These are phyloP conservation scores for Solanum infundibuliforme DNA, from an alignment of 257 asterid species.

Conservation along the genomic window DNA sequence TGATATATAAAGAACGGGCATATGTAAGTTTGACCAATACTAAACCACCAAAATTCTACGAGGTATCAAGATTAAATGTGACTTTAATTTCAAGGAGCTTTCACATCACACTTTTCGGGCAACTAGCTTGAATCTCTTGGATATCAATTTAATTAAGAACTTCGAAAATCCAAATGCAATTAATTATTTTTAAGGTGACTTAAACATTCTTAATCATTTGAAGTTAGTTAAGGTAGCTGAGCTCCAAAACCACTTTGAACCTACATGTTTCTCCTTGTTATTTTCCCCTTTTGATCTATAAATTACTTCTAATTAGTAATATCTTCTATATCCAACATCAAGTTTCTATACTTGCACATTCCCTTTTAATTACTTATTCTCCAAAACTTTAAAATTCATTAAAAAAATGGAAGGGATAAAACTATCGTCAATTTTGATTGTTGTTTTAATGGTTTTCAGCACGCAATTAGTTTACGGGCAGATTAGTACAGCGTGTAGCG, in stretches of 20 bases:
- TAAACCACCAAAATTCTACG: background rate
- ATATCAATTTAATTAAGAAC: background rate
- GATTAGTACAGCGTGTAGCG: conserved; percentile 37
- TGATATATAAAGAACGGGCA: background rate
- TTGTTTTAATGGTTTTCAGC: conserved; percentile 8
- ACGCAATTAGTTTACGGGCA: conserved; percentile 26
- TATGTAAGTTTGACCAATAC: background rate
- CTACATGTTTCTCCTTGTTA: background rate
- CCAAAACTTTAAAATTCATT: background rate
- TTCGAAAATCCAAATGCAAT: background rate
- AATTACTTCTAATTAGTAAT: background rate
- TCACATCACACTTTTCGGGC: background rate
- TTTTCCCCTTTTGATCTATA: background rate
- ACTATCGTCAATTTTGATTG: conserved; percentile 9
- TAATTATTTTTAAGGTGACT: background rate
- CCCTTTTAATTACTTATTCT: conserved; percentile 6
- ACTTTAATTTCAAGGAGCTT: background rate
- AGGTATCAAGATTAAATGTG: background rate
- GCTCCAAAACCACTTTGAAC: conserved; percentile 12
- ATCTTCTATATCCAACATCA: conserved; percentile 1
- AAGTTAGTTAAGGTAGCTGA: conserved; percentile 15
- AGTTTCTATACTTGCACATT: conserved; percentile 2
- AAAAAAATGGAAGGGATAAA: conserved; percentile 8
- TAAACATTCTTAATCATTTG: background rate
- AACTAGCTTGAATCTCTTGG: background rate